Base-by-base conservation (phyloP, 768 basidiomycete genomes). In the Suillus sp. region DNA sequence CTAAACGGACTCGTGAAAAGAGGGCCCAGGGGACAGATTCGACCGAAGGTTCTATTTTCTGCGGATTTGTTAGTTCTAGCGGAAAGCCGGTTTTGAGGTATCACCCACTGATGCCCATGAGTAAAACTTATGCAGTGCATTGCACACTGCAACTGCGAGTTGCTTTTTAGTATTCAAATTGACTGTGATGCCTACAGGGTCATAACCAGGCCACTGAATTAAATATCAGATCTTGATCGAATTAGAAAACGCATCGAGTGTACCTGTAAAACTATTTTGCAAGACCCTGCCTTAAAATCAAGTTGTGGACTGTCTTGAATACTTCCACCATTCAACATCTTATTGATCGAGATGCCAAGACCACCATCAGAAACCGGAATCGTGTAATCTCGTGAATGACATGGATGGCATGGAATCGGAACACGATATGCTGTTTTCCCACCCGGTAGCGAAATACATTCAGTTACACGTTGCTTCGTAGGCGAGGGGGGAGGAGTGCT, bases 181-280 rank as follows among this genome's bases (percentile, higher is more conserved):
- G 9, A 66, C 64, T 16, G 22, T 57, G 1, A 54, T 59, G n/a
- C 11, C 22, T 8, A 8, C 11, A 40, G 5, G 0, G 18, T 65
- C 61, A 13, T 72, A 72, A 8, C 71, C 72, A 20, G 71, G 71
- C 71, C 72, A 72, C 71, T 72, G 9, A 45, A 4, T 18, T 37
- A 14, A 37, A 6, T 8, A 30, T 57, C 25, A 57, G 38, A 18
- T 30, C 18, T 38, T 27, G 35, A 18, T 38, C 27, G 2, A 11
- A 40, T 27, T 57, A 40, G 3, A 57, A 20, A 4, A 18, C 0
- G 5, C 18, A 40, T 57, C 14, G 16, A 40, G 10, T 13, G 3
- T 30, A 57, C 56, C 38, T 40, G 56, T 0, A 57, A 7, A 6
- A 2, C 10, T 40, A 57, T 3, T 20, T 27, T 57, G 56, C 5